Base-by-base conservation (phyloP, 192 early-diverging fungal genomes). In the Coemansia pectinata region DNA sequence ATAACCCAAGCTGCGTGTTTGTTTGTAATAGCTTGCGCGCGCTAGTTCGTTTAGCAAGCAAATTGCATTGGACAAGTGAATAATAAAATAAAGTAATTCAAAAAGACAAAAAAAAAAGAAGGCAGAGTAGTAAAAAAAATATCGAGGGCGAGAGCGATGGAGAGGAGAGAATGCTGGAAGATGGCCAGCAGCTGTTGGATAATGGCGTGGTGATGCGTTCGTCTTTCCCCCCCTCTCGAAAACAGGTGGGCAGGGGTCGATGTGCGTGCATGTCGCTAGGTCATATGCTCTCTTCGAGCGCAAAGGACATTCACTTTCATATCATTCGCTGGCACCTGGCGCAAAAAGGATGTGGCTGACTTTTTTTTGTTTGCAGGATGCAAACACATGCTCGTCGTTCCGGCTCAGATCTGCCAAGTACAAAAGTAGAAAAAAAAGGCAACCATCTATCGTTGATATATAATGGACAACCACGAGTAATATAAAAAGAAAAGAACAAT, bases 41-140 rank as follows among this genome's bases (percentile, higher is more conserved):
- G 10, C 48, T 25, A 52, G 23, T 45, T 48, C n/a, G 52, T 27
- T 31, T 55, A 64, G 31, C 41, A 47, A 45, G 27, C 63, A 62
- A 47, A 66, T 62, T 55, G 52, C 52, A 69, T 19, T 25, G 58
- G 33, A 66, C 15, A 27, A 42, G 53, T 9, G 33, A 39, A 59
- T 38, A 52, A 39, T n/a, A 39, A 12, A 62, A 64, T 53, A 67
- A 55, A 62, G 38, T 34, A 52, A 23, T 44, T 57, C 29, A 31
- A 39, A 57, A 21, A 62, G 27, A 27, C 27, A 27, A 27, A 27
- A 27, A 27, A 21, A 38, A 67, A 73, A 27, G 39, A 55, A 71
- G 57, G 62, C 52, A 40, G 57, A n/a, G 50, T 23, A 31, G 41
- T 41, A 29, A 33, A 72, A 61, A 61, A 27, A 15, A 62, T 27